Evolutionary conservation across 192 early-diverging fungal species (phyloP), one percentile per base, ranked within the genome.

Genomic region (Umbelopsis ramanniana): DNA sequence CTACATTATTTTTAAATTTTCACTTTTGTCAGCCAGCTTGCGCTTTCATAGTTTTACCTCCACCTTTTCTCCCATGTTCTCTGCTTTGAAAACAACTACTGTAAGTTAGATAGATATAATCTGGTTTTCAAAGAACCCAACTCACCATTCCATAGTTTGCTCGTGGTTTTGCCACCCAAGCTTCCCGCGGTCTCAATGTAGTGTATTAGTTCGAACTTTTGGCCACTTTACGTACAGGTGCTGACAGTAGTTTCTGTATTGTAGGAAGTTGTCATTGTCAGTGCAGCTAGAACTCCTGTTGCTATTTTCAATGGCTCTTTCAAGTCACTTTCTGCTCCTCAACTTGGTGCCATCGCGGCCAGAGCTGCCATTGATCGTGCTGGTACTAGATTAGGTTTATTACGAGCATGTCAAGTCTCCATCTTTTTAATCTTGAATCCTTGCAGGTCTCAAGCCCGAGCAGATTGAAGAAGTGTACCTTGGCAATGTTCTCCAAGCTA

Each of bases 401-500:
- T 63, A 52, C 23, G 52, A 33, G n/a, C 7, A 50, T 50, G 48
- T n/a, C 15, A 17, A 10, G 1, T 50, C 17, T 0, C 19, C 17
- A 50, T 66, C 57, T 23, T 4, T 47, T n/a, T 10, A 12, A 17
- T 26, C 72, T 75, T 7, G 29, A 52, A 26, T 35, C 48, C 8
- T 22, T 60, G 23, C 46, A 89, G 89, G 84, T 43, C 79, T 98
- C 70, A 85, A 92, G 71, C 84, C 95, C 37, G 85, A 87, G 26
- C 86, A 96, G 47, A 88, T 98, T 45, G 90, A 99, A 76, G 97
- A 99, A 79, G 92, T 95, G 4, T 96, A 94, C 83, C 93, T 98
- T 87, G 96, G 97, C 54, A 97, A 97, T 69, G 97, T 99, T 17
- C 81, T 99, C 19, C 93, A 93, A 73, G 94, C 94, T 19, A 89